A percentile compares a stretch with the other conserved stretches of the same genome.
Evolutionary conservation across 805 yeast species (phyloP).

Genomic region (Saccharomyces paradoxus): DNA sequence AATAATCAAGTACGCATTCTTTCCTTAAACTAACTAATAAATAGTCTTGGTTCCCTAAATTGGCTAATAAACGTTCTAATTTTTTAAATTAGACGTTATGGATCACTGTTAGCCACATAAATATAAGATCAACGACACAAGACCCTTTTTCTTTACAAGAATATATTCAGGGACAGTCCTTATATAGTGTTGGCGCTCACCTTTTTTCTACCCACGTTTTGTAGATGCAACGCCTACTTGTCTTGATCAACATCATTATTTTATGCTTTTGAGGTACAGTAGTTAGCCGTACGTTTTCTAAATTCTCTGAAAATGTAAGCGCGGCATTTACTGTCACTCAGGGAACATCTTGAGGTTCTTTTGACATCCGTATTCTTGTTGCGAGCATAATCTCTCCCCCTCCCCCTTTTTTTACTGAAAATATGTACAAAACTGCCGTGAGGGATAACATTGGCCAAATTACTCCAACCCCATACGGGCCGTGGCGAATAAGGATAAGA

Average conservation of each 20-base stretch:
- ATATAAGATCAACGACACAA: neutral
- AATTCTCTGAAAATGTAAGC: neutral
- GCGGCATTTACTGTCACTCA: neutral
- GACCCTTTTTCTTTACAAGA: neutral
- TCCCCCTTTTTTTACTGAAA: neutral
- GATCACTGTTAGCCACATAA: neutral
- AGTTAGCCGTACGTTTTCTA: neutral
- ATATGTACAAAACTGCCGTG: neutral
- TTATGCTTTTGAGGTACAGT: neutral
- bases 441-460: neutral
- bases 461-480: neutral
- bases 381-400: neutral
- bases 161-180: neutral
- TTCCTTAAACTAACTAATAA: neutral
- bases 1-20: neutral
- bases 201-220: neutral
- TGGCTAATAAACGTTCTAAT: too few species aligned
- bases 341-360: neutral
- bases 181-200: neutral
- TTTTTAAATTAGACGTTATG: neutral
- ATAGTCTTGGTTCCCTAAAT: neutral
- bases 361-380: neutral
- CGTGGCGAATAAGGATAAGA: neutral
- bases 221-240: neutral
- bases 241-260: neutral